Percentiles rank a stretch among this genome's conserved stretches.
Evolutionary conservation across 75 land plant species (phyloP).

Genomic region (Sequoia sempervirens): DNA sequence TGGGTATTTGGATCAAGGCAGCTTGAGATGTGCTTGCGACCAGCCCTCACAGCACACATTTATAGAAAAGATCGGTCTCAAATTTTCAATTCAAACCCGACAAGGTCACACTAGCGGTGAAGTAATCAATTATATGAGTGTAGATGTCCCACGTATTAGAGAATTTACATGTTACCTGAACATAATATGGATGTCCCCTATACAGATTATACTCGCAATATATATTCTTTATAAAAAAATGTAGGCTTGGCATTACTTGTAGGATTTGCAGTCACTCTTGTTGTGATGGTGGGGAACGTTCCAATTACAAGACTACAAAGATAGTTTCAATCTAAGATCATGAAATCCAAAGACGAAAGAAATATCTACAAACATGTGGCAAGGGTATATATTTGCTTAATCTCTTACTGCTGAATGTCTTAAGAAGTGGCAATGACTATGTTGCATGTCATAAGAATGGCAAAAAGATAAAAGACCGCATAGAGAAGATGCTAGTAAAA

Average conservation of each 20-base stretch:
- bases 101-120: conserved; percentile 80
- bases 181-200: conserved; percentile 65
- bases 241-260: conserved; percentile 61
- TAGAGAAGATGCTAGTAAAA: too few relatives aligned
- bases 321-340: conserved; percentile 56
- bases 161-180: conserved; percentile 69
- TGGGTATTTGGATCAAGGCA: conserved; percentile 86
- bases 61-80: conserved; percentile 58
- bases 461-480: too few relatives aligned
- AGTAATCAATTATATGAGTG: conserved; percentile 88
- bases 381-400: too few relatives aligned
- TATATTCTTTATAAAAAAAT: conserved; percentile 43
- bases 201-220: conserved; percentile 66
- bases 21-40: conserved; percentile 71
- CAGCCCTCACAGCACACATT: conserved; percentile 62
- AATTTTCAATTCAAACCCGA: conserved; percentile 54
- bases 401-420: too few relatives aligned
- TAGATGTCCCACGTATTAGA: conserved; percentile 73
- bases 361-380: too few relatives aligned
- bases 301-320: conserved; percentile 56
- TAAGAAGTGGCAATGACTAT: too few relatives aligned
- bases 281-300: conserved; percentile 56
- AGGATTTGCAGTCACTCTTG: conserved; percentile 58
- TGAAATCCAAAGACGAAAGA: conserved; percentile 74
- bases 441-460: too few relatives aligned